These are phyloP conservation scores for Exophiala spinifera DNA, from an alignment of 2,329 filamentous ascomycete species.

Conservation along the genomic window DNA sequence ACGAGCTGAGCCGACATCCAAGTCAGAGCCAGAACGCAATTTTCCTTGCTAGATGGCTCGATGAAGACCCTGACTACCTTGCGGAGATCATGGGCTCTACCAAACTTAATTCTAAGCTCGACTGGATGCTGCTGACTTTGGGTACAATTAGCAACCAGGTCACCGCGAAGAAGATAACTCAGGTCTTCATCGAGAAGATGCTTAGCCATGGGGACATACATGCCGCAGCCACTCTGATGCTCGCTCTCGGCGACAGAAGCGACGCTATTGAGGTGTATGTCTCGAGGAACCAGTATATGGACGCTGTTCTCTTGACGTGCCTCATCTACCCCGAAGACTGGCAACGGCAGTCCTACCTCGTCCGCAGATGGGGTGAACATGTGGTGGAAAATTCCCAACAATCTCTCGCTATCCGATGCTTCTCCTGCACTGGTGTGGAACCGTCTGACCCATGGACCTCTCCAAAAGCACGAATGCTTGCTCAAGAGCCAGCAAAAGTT, in stretches of 20 bases:
- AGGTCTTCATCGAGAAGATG: conserved; percentile 84
- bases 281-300: conserved; percentile 86
- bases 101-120: conserved; percentile 84
- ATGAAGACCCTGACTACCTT: conserved; percentile 79
- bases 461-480: conserved; percentile 65
- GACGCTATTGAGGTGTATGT: conserved; percentile 97
- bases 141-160: conserved; percentile 76
- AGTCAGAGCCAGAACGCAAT: conserved; percentile 73
- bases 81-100: conserved; percentile 65
- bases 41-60: conserved; percentile 87
- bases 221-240: conserved; percentile 85
- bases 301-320: conserved; percentile 84
- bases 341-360: conserved; percentile 82
- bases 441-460: conserved; percentile 85
- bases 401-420: conserved; percentile 86
- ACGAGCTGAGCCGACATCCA: conserved; percentile 73
- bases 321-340: conserved; percentile 80
- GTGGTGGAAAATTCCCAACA: conserved; percentile 83
- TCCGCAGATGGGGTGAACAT: conserved; percentile 93
- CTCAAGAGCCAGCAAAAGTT: conserved; percentile 7
- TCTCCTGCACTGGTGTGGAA: conserved; percentile 84
- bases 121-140: conserved; percentile 95
- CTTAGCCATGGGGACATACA: conserved; percentile 88
- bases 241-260: conserved; percentile 86
- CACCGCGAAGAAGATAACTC: conserved; percentile 84